Percentiles rank a stretch among this genome's conserved stretches.
phyloP scores from a whole-genome alignment of 306 rosid genomes.

The Crotalaria pallida region DNA sequence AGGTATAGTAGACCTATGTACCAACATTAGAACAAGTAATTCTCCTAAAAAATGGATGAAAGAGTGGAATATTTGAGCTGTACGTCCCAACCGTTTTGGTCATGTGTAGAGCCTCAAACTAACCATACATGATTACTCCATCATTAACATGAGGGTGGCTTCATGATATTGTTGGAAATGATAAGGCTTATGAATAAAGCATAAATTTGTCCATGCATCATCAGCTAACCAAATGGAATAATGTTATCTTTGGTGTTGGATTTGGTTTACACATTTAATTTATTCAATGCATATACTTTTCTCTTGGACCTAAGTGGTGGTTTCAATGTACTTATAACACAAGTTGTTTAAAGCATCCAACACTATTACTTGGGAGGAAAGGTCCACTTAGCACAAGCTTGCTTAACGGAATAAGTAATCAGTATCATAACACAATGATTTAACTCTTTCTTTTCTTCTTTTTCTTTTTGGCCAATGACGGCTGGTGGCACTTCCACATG shows the following conservation, averaged over 20 bases:
- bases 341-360: not conserved
- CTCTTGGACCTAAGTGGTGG: not conserved
- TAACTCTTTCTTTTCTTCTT: constrained; percentile 12
- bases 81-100: not conserved
- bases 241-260: constrained; percentile 9
- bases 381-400: not conserved
- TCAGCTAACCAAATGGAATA: constrained; percentile 7
- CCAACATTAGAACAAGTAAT: not conserved
- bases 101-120: not conserved
- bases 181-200: constrained; percentile 24
- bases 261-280: not conserved
- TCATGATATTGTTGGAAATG: constrained; percentile 9
- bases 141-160: not conserved
- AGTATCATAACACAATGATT: constrained; percentile 14
- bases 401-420: not conserved
- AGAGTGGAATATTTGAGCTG: not conserved
- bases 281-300: not conserved
- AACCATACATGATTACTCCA: not conserved
- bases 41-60: not conserved
- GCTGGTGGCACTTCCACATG: not conserved
- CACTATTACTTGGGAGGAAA: not conserved
- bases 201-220: constrained; percentile 19
- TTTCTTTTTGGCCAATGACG: constrained; percentile 7
- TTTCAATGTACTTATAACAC: constrained; percentile 24
- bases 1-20: not conserved